Conservation (phyloP, 176 grass and related monocot species). For the Coix lacrymajobi region DNA sequence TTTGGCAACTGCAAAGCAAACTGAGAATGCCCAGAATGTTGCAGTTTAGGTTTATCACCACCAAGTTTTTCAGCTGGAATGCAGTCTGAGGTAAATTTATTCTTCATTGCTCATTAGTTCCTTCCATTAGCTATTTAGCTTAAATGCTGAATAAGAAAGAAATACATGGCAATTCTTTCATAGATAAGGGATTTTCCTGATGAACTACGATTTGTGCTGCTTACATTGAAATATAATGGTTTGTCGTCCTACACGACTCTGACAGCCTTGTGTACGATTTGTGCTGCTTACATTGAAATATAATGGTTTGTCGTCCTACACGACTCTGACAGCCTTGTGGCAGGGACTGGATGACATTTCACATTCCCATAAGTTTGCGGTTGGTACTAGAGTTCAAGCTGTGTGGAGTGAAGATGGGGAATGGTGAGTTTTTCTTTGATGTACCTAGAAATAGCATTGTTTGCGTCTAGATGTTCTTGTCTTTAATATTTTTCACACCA, state of each 20-base stretch:
- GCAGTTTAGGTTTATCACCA: conserved; percentile 30
- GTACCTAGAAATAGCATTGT: background rate
- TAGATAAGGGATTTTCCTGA: background rate
- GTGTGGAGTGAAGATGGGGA: conserved; percentile 86
- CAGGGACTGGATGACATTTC: conserved; percentile 38
- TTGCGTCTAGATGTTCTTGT: background rate
- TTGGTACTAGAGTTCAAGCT: conserved; percentile 79
- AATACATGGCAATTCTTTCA: background rate
- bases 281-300: background rate
- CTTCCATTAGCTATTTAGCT: background rate
- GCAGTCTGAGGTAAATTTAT: conserved; percentile 39
- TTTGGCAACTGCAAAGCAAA: conserved; percentile 69
- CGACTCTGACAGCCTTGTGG: background rate
- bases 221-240: background rate
- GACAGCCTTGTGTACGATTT: conserved; percentile 12
- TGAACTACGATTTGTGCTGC: background rate
- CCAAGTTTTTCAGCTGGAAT: conserved; percentile 8
- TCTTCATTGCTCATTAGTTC: background rate
- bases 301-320: background rate
- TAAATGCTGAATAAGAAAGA: background rate
- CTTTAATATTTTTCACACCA: background rate
- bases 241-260: background rate
- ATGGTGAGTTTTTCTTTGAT: conserved; percentile 49
- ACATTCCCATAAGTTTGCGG: conserved; percentile 41
- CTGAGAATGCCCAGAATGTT: conserved; percentile 34